Base-by-base conservation (phyloP, 441 rosid genomes). In the Populus hybrid region DNA sequence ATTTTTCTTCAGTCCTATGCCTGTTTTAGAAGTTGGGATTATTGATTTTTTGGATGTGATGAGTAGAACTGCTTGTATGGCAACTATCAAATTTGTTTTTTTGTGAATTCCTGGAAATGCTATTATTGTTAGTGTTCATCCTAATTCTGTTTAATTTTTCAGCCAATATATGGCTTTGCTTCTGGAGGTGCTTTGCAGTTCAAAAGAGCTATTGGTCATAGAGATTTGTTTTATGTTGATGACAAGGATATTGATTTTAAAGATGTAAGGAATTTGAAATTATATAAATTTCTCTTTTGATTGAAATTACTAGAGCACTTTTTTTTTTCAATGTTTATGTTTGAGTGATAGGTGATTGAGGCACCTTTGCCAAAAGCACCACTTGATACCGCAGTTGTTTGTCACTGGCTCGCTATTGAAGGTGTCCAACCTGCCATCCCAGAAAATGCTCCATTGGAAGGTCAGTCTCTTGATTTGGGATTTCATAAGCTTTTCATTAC, bases 371-470 rank as follows among this genome's bases (percentile, higher is more conserved):
- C 99, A n/a, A 92, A 88, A 86, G 97, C 95, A 38, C 99, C 97
- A 28, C 97, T 93, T 77, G 99, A 93, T 81, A 86, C 95, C 36
- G 87, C 91, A 33, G 76, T 95, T 73, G 78, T 82, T 77, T 92
- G 97, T 77, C 99, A 95, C 87, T 95, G 99, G 99, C 91, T 95
- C 38, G 99, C 99, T 68, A 93, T 95, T 86, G 99, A 95, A 74
- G 98, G 99, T 66, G 93, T 93, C 67, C 97, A 95, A 76, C 98
- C 99, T 74, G 91, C 97, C 70, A 91, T 95, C 74, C 99, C 98
- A 50, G 98, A 95, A 87, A 95, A 95, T 88, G 97, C 93, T 82
- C 94, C 95, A 1, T 79, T 89, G 75, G 86, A 89, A 93, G 99
- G 99, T 93, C 75, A 79, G 82, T 75, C 71, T 79, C 78, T 64